Evolutionary conservation across 2,329 filamentous ascomycete species (phyloP).

Genomic region (Sporothrix pseudoabietina): DNA sequence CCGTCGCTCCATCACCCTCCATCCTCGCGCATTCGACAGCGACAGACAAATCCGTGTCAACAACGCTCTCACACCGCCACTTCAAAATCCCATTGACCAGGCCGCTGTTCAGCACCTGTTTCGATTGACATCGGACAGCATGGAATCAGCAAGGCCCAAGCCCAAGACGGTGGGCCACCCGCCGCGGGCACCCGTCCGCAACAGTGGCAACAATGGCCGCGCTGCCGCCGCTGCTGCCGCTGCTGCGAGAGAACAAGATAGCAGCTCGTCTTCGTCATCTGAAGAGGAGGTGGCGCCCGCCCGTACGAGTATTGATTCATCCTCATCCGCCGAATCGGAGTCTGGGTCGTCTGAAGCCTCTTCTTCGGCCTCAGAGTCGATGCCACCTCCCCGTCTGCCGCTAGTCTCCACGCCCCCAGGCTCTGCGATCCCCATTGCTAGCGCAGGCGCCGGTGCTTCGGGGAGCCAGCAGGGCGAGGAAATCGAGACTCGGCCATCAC

Average conservation of each 20-base stretch:
- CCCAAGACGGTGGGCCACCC: slow-evolving; percentile 22
- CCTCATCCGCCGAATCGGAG: slow-evolving; percentile 24
- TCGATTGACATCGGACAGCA: slow-evolving; percentile 14
- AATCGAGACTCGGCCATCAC: slow-evolving; percentile 50
- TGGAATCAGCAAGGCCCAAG: slow-evolving; percentile 25
- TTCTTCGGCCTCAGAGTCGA: slow-evolving; percentile 40
- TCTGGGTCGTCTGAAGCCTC: slow-evolving; percentile 37
- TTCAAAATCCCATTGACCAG: slow-evolving; percentile 32
- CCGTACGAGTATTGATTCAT: slow-evolving; percentile 8
- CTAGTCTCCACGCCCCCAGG: slow-evolving; percentile 33
- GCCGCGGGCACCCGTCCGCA: slow-evolving; percentile 16
- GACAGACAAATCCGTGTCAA: neutral
- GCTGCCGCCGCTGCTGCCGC: neutral
- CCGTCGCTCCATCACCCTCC: neutral
- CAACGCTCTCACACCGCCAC: neutral
- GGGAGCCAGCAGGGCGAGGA: slow-evolving; percentile 41
- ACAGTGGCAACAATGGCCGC: neutral
- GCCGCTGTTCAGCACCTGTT: slow-evolving; percentile 35
- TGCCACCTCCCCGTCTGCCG: slow-evolving; percentile 46
- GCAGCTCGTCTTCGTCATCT: slow-evolving; percentile 20
- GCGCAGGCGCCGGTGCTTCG: neutral
- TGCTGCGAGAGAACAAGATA: neutral
- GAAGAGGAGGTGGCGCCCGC: slow-evolving; percentile 20
- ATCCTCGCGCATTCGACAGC: neutral
- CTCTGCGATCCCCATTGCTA: slow-evolving; percentile 25